These are phyloP conservation scores for Yamadazyma paraphyllophila DNA, from an alignment of 805 yeast genomes.

Conservation along the genomic window DNA sequence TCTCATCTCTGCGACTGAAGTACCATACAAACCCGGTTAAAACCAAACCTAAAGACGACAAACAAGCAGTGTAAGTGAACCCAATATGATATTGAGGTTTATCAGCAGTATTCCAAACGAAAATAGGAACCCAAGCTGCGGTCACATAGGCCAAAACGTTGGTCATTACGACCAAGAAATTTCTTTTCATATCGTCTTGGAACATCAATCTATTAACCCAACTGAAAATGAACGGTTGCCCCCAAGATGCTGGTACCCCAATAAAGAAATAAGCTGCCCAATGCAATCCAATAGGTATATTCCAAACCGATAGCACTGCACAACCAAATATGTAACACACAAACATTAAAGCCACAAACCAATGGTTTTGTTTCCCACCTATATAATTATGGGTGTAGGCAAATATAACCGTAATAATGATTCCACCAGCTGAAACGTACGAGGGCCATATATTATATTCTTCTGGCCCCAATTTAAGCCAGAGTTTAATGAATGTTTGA, in stretches of 20 bases:
- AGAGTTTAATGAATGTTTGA: constrained; percentile 35
- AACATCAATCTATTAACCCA: constrained; percentile 53
- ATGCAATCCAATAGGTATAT: constrained; percentile 46
- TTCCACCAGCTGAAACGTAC: constrained; percentile 24
- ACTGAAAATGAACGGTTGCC: constrained; percentile 54
- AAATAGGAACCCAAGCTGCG: constrained; percentile 37
- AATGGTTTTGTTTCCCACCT: constrained; percentile 35
- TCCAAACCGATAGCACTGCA: constrained; percentile 46
- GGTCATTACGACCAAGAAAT: constrained; percentile 37
- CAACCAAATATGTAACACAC: constrained; percentile 40
- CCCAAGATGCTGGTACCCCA: constrained; percentile 49
- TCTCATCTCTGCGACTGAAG: constrained; percentile 27
- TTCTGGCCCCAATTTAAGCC: constrained; percentile 24
- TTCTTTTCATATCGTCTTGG: constrained; percentile 42
- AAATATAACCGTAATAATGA: constrained; percentile 22
- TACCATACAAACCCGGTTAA: constrained; percentile 26
- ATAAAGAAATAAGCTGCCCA: constrained; percentile 50
- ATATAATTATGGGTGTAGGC: constrained; percentile 30
- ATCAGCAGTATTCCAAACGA: constrained; percentile 38
- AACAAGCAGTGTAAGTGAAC: constrained; percentile 32
- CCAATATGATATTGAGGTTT: constrained; percentile 33
- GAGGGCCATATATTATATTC: constrained; percentile 36
- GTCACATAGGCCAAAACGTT: constrained; percentile 40
- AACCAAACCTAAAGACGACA: constrained; percentile 28
- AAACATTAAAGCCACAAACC: constrained; percentile 38